These are phyloP conservation scores for Salvia splendens DNA, from an alignment of 257 asterid species.

Conservation along the genomic window DNA sequence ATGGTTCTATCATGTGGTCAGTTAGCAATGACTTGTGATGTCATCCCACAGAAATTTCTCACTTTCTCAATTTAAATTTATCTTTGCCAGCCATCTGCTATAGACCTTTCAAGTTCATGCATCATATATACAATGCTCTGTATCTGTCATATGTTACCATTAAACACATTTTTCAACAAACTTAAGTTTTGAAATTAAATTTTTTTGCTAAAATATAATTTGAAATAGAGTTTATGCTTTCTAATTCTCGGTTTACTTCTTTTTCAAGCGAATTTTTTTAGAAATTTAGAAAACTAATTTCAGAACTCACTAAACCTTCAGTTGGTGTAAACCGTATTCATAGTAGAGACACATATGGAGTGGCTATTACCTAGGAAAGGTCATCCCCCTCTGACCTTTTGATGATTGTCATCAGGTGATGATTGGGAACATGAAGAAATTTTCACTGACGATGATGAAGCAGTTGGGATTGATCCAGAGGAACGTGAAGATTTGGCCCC, in stretches of 20 bases:
- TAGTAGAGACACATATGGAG: constrained; percentile 1
- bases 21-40: constrained; percentile 6
- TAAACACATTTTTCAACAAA: not conserved
- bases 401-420: constrained; percentile 56
- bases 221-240: not conserved
- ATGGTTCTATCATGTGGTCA: not conserved
- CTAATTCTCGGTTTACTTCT: constrained; percentile 5
- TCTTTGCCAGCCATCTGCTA: not conserved
- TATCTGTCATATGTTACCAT: not conserved
- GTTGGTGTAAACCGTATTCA: not conserved
- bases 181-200: not conserved
- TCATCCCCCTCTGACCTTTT: constrained; percentile 22
- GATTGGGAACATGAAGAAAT: constrained; percentile 99
- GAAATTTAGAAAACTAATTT: not conserved
- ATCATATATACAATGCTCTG: not conserved
- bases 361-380: not conserved
- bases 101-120: constrained; percentile 4
- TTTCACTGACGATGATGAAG: constrained; percentile 97
- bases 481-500: constrained; percentile 97
- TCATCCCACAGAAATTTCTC: constrained; percentile 2
- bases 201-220: not conserved
- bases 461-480: constrained; percentile 75
- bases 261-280: not conserved
- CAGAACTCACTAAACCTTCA: not conserved
- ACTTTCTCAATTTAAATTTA: not conserved